These are phyloP conservation scores for Pleurotus sapidus DNA, from an alignment of 768 basidiomycete genomes.

Conservation along the genomic window DNA sequence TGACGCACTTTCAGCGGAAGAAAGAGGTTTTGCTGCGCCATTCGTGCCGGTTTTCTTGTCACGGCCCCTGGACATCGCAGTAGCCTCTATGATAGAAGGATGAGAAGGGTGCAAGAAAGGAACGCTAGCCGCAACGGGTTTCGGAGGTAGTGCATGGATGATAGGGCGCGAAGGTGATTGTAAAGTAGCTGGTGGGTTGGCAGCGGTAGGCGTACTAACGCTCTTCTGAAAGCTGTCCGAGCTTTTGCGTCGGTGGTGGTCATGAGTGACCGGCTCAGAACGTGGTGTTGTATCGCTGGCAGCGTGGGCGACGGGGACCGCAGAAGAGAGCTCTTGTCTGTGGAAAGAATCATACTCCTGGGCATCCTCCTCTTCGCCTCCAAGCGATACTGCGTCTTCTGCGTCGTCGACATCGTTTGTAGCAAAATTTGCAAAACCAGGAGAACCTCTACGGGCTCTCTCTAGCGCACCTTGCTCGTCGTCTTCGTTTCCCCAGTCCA, in stretches of 20 bases:
- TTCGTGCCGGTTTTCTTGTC: constrained; percentile 34
- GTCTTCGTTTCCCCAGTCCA: constrained; percentile 65
- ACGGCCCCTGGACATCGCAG: constrained; percentile 54
- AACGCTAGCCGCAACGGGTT: constrained; percentile 51
- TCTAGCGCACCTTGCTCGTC: constrained; percentile 29
- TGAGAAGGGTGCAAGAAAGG: constrained; percentile 55
- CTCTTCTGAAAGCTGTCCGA: constrained; percentile 5
- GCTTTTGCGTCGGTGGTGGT: neutral
- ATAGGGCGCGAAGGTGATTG: constrained; percentile 26
- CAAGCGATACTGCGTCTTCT: constrained; percentile 64
- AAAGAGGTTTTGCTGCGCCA: constrained; percentile 15
- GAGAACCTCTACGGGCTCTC: constrained; percentile 1
- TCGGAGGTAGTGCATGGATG: constrained; percentile 68
- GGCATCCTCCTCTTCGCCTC: constrained; percentile 64
- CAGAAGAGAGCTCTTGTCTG: constrained; percentile 12
- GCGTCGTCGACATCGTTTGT: constrained; percentile 48
- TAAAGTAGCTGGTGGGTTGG: neutral
- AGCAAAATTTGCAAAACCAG: constrained; percentile 15
- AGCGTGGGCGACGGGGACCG: neutral
- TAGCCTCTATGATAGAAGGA: constrained; percentile 57
- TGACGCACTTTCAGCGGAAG: constrained; percentile 16
- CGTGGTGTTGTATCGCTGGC: neutral
- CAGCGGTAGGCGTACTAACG: constrained; percentile 17
- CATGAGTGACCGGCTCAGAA: neutral
- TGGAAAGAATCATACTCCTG: constrained; percentile 42